Base-by-base conservation (phyloP, 169 alveolate genomes). In the Eimeria sp. region DNA sequence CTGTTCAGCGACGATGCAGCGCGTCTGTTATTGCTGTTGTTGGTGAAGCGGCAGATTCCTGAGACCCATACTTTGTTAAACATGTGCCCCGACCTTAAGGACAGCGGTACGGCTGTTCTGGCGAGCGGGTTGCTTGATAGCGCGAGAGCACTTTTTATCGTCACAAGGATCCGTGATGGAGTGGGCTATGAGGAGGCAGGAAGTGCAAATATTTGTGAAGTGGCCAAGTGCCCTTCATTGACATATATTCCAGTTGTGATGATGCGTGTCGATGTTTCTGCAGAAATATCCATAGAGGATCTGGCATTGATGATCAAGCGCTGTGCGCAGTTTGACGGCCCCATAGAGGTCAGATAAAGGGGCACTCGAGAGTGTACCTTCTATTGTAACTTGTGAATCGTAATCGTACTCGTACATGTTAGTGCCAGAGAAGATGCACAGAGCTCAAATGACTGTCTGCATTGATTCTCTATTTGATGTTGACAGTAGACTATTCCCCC, bases 1-100 rank as follows among this genome's bases (percentile, higher is more conserved):
- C 65, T 96, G n/a, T 96, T 84, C 92, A 88, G 96, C 70, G 92
- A 75, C 22, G 97, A 96, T 61, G 84, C 94, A n/a, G 97, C 96
- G 40, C 96, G 95, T 22, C 43, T 96, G 47, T 54, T 96, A 25
- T 76, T 96, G 72, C 87, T 84, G 10, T 30, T 86, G 40, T 63
- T 96, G 30, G 82, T 70, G 25, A 76, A 80, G 93, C 93, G 93
- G 27, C 67, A 80, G 18, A 47, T 83, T 45, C 73, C 94, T n/a
- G 92, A 92, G 92, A 61, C 82, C 5, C 93, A 86, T 63, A 34
- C 75, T 45, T 58, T 86, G 82, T 72, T 86, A 25, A 86, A 86
- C 78, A 30, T 86, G 78, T 86, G 93, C 80, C 93, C 93, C 25
- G 93, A 86, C 61, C 43, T 86, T 61, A 30, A 86, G 27, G 93